Evolutionary conservation across 106 monocot genomes (phyloP).

Genomic region (Allium cepa): DNA sequence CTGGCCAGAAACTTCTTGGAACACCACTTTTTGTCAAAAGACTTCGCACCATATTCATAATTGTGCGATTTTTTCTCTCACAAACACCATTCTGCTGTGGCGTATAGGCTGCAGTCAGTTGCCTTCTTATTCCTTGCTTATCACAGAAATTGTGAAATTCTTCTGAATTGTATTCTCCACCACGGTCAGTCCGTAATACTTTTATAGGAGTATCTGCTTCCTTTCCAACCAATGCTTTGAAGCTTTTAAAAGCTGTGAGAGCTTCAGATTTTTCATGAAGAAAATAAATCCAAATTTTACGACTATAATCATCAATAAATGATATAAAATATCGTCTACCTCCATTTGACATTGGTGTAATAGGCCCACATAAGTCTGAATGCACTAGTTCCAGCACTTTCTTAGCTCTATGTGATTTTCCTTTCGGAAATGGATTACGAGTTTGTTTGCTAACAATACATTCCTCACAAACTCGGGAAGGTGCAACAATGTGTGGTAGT

Average conservation of each 20-base stretch:
- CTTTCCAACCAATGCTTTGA: conserved; percentile 6
- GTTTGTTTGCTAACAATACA: conserved; percentile 17
- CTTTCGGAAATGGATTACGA: conserved; percentile 10
- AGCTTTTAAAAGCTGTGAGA: conserved; percentile 11
- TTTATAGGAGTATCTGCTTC: conserved; percentile 7
- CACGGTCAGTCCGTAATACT: background rate
- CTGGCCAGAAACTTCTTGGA: conserved; percentile 1
- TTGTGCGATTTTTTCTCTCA: conserved; percentile 3
- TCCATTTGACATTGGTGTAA: conserved; percentile 15
- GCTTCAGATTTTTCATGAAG: conserved; percentile 4
- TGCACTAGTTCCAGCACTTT: conserved; percentile 11
- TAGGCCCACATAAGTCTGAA: conserved; percentile 15
- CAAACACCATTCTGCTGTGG: background rate
- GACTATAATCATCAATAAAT: conserved; percentile 15
- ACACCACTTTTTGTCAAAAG: background rate
- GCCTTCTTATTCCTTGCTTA: background rate
- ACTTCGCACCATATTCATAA: conserved; percentile 7
- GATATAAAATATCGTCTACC: conserved; percentile 18
- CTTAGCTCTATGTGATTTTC: conserved; percentile 18
- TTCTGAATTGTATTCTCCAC: conserved; percentile 7
- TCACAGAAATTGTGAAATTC: conserved; percentile 10
- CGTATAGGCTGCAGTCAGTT: conserved; percentile 4
- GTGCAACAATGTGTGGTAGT: conserved; percentile 12
- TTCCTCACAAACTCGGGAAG: conserved; percentile 19
- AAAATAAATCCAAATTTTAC: conserved; percentile 15